Percentiles rank a stretch among this genome's conserved stretches.
These are phyloP conservation scores for Phialemonium atrogriseum DNA, from an alignment of 2,329 filamentous ascomycete species.

Conservation along the genomic window DNA sequence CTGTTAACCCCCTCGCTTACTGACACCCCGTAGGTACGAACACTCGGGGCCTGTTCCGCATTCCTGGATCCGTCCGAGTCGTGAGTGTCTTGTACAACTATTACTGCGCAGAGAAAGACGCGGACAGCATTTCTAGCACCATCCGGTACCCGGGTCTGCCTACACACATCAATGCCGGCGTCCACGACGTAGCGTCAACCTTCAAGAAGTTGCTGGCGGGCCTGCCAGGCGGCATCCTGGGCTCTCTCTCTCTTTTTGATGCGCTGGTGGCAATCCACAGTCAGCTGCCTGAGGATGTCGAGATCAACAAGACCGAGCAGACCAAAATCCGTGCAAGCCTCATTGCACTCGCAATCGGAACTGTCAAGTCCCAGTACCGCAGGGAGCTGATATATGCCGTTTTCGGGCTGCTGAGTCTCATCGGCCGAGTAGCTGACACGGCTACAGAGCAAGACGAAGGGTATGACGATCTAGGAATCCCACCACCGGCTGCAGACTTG, in stretches of 20 bases:
- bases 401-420: conserved; percentile 54
- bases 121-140: conserved; percentile 45
- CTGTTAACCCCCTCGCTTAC: no score
- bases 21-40: no score
- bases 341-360: conserved; percentile 54
- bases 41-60: conserved; percentile 53
- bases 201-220: conserved; percentile 59
- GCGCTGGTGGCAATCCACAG: conserved; percentile 52
- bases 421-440: conserved; percentile 50
- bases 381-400: conserved; percentile 59
- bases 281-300: conserved; percentile 42
- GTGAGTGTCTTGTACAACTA: conserved; percentile 55
- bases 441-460: conserved; percentile 43
- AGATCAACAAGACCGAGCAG: conserved; percentile 43
- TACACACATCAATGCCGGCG: conserved; percentile 46
- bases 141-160: conserved; percentile 53
- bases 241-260: conserved; percentile 53
- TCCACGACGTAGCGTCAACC: conserved; percentile 58
- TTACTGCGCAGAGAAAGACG: conserved; percentile 45
- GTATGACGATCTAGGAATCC: conserved; percentile 41
- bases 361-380: conserved; percentile 50
- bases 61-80: conserved; percentile 49
- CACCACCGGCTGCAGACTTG: conserved; percentile 46
- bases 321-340: conserved; percentile 53
- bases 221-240: conserved; percentile 58